Base-by-base conservation (phyloP, 768 basidiomycete species). In the Pisolithus orientalis region DNA sequence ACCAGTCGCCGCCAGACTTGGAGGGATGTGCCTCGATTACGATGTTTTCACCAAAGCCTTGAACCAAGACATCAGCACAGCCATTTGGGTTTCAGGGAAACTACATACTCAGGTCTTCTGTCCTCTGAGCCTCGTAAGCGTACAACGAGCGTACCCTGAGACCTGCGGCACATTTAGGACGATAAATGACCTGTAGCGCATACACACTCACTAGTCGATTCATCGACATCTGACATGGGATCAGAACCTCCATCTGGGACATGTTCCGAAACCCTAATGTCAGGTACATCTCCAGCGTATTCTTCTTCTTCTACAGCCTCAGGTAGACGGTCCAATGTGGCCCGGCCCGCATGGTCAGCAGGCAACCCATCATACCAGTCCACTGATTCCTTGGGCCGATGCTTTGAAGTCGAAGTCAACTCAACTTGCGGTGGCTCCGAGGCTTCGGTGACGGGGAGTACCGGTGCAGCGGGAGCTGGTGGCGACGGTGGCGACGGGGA, bases 321-420 rank as follows among this genome's bases (percentile, higher is more conserved):
- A 34, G 83, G 77, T 58, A 85, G 64, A 44, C 65, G 71, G 49
- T 62, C 68, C 24, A 64, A 66, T 28, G 64, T 62, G 34, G 75
- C 78, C 37, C 72, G 71, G 70, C 95, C 85, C 4, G 31, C 54
- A 28, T 47, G 46, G 9, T 65, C 64, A 38, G 86, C 87, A 11
- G 94, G 93, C 11, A 95, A 75, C 31, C 85, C 87, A 47, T 84
- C 80, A 64, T 90, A 93, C 94, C 94, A 98, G 61, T 92, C 94
- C 4, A 95, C 86, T 6, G 85, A 87, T 66, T 93, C 87, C 53
- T 84, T 75, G 60, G 86, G 80, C 50, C 69, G 76, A 32, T 76
- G 70, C 37, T 63, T 56, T 37, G 57, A 51, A 32, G 59, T 66
- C 38, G 38, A 51, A 46, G 40, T 51, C 48, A 52, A 32, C 16